Base-by-base conservation (phyloP, 2,329 filamentous ascomycete species). In the Ophiostoma ulmi region DNA sequence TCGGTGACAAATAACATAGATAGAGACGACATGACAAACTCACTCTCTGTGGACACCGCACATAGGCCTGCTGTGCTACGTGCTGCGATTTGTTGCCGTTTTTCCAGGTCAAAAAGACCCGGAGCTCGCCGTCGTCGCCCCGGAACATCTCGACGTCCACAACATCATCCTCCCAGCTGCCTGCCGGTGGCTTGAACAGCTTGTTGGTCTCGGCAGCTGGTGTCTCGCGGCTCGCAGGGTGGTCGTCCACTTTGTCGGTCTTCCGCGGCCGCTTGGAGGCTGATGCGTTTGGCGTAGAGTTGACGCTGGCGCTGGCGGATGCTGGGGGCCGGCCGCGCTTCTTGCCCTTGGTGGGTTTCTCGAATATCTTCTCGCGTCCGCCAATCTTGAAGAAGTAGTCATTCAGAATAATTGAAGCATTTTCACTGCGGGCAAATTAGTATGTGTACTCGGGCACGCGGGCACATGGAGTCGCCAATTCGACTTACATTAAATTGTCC, bases 11-110 rank as follows among this genome's bases (percentile, higher is more conserved):
- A 17, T 58, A 2, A 11, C 5, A 22, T 4, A 26, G 10, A 13
- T 6, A 1, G 3, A 26, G 31, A 8, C 20, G 1, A 1, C 3
- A 8, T 13, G 10, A 4, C 31, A 31, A 17, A 69, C 67, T 55
- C 78, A 90, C 90, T 84, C 90, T 91, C 77, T 94, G 91, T 0
- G 92, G 92, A 74, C 91, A 93, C 75, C 92, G 89, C 76, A 88
- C 85, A 75, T 94, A 91, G 8, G 93, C 85, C 17, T 89, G 84
- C 26, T 83, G 78, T 20, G 91, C 87, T 11, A 87, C 84, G 75
- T 94, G 91, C 76, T 91, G 88, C 0, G 90, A 91, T 81, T 92
- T 93, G 67, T 87, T 83, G 10, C 88, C 88, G 72, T 90, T 88
- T 75, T 88, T 89, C 91, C 92, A 94, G 14, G 87, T 87, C 41